Percentiles rank a stretch among this genome's conserved stretches.
These are phyloP conservation scores for Fusarium sp. DNA, from an alignment of 2,329 filamentous ascomycete genomes.

Conservation along the genomic window DNA sequence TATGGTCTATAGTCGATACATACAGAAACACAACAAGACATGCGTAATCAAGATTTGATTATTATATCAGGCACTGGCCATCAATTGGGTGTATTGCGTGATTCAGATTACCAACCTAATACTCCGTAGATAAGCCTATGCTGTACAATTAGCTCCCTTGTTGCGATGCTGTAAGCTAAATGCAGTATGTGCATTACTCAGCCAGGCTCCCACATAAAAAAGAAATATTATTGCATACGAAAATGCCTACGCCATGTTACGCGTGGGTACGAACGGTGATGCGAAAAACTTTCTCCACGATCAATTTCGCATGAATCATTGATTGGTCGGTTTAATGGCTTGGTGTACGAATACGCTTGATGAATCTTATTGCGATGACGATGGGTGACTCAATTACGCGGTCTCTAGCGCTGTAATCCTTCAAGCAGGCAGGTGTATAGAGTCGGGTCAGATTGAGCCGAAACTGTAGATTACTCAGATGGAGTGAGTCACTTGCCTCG, in stretches of 20 bases:
- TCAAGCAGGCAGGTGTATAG: background rate
- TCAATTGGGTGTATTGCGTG: background rate
- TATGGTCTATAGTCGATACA: background rate
- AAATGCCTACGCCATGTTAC: background rate
- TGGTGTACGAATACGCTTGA: background rate
- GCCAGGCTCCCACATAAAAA: background rate
- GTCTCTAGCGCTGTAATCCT: background rate
- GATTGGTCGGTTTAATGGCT: background rate
- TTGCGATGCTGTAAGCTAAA: background rate
- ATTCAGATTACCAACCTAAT: background rate
- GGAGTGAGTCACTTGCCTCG: constrained; percentile 13
- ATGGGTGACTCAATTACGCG: constrained; percentile 18
- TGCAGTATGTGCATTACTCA: background rate
- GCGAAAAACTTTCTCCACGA: background rate
- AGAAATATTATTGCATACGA: background rate
- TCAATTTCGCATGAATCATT: background rate
- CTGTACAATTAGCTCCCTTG: too few species aligned
- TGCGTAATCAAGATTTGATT: background rate
- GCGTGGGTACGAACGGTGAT: background rate
- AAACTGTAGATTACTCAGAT: background rate
- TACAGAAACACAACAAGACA: background rate
- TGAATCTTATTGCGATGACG: constrained; percentile 13
- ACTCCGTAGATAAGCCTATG: too few species aligned
- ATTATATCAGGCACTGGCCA: too few species aligned
- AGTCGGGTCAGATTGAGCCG: constrained; percentile 27